phyloP scores from a whole-genome alignment of 1,284 basidiomycete genomes.

The Neonothopanus nambi region DNA sequence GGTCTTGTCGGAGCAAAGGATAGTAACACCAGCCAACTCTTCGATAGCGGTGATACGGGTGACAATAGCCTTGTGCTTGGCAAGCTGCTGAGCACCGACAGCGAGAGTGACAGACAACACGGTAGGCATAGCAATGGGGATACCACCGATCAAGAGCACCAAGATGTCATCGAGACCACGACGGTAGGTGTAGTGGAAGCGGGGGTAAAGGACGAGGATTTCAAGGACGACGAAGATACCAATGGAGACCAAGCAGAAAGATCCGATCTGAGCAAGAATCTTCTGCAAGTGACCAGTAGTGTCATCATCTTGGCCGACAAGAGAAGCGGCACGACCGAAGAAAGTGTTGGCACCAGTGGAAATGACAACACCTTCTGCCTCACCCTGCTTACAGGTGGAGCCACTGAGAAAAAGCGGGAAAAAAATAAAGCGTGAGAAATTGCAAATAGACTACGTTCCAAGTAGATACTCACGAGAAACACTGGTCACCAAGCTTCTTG shows the following conservation, averaged over 20 bases:
- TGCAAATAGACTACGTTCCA: slow-evolving; percentile 5
- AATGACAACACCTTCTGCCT: slow-evolving; percentile 96
- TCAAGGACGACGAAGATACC: slow-evolving; percentile 91
- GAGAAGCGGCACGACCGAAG: slow-evolving; percentile 93
- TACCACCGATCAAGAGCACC: slow-evolving; percentile 97
- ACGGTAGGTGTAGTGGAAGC: slow-evolving; percentile 88
- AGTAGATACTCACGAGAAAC: slow-evolving; percentile 78
- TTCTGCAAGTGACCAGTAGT: slow-evolving; percentile 97
- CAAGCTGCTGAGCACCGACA: slow-evolving; percentile 96
- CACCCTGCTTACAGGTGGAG: slow-evolving; percentile 96
- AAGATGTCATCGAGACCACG: slow-evolving; percentile 95
- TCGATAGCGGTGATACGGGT: slow-evolving; percentile 98
- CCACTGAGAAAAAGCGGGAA: slow-evolving; percentile 51
- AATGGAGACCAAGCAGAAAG: slow-evolving; percentile 93
- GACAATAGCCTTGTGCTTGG: slow-evolving; percentile 98
- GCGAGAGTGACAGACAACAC: slow-evolving; percentile 96
- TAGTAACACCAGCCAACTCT: slow-evolving; percentile 95
- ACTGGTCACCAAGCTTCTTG: slow-evolving; percentile 93
- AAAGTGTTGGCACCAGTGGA: slow-evolving; percentile 95
- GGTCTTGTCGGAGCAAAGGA: slow-evolving; percentile 97
- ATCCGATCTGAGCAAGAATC: slow-evolving; percentile 94
- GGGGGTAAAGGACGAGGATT: slow-evolving; percentile 87
- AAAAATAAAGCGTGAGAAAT: slow-evolving; percentile 16
- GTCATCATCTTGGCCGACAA: slow-evolving; percentile 95
- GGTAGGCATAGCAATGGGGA: slow-evolving; percentile 98